Evolutionary conservation across 2,329 filamentous ascomycete genomes (phyloP), one percentile per base, ranked within the genome.

Genomic region (Trichoderma citrinoviride): DNA sequence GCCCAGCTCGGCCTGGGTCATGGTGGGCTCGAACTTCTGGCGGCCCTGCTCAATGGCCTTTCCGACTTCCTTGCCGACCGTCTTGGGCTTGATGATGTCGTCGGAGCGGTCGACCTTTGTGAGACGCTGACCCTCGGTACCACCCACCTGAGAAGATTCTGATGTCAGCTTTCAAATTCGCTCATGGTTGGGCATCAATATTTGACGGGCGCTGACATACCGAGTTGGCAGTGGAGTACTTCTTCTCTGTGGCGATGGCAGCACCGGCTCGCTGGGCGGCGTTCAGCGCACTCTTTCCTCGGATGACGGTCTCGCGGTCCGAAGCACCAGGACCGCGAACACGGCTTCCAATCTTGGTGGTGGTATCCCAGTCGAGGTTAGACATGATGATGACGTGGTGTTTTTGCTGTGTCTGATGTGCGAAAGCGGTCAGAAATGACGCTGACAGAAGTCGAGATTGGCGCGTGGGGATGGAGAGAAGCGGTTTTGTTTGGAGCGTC

Each of bases 31-130:
- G 77, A 92, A 89, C 76, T 90, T 87, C 76, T 87, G 88, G 69
- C 95, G 91, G 64, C 90, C 87, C 74, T 89, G 85, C 73, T 87
- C 85, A 81, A 98, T 97, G 70, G 90, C 91, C 70, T 91, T 87
- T 73, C 91, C 92, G 69, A 98, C 92, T 64, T 86, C 83, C 74
- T 85, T 84, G 76, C 93, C 92, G 66, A 97, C 84, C 53, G 92
- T 96, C 82, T 96, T 96, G 75, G 93, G 93, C 83, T 97, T 97
- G 80, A 98, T 90, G 81, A 97, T 97, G 77, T 97, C 95, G 83
- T 98, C 93, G 77, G 88, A 89, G 71, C 94, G 93, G 84, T 98
- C 95, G 78, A 99, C 93, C 84, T 98, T 97, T 71, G 95, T 98
- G 70, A 98, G 85, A 76, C 92, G 93, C 82, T 99, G 95, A 72